A percentile compares a stretch with the other conserved stretches of the same genome.
Evolutionary conservation across 176 grass and related monocot genomes (phyloP).

Genomic region (Zoysia japonica): DNA sequence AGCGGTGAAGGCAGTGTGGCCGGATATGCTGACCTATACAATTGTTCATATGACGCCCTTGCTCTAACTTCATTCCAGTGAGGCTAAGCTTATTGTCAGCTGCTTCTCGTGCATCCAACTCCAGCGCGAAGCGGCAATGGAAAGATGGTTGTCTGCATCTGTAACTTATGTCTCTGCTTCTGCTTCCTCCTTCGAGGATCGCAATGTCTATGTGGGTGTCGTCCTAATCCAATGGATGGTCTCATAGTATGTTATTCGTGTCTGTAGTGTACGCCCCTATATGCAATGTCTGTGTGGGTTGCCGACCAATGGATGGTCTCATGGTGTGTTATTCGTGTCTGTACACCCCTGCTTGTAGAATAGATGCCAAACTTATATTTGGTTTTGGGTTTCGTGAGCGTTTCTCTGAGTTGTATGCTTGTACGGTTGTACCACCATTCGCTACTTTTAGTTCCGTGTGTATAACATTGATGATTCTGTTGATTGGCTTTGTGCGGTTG

Average conservation of each 20-base stretch:
- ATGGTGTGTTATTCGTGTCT: neutral
- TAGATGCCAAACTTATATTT: neutral
- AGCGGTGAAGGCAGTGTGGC: neutral
- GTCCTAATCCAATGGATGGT: too few relatives aligned
- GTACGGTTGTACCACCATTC: neutral
- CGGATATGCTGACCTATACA: constrained; percentile 16
- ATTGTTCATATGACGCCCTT: constrained; percentile 18
- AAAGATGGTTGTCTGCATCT: neutral
- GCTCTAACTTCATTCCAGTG: neutral
- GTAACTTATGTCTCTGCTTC: neutral
- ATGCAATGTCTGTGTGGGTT: too few relatives aligned
- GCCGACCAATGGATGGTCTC: neutral
- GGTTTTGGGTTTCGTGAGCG: neutral
- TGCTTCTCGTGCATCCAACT: neutral
- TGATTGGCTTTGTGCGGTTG: too few relatives aligned
- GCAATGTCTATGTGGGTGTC: neutral
- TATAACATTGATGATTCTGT: too few relatives aligned
- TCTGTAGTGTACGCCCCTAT: too few relatives aligned
- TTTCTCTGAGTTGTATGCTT: neutral
- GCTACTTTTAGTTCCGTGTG: neutral
- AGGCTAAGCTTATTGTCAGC: constrained; percentile 5
- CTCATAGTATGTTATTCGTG: neutral
- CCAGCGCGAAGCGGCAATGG: neutral
- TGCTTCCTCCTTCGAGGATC: neutral
- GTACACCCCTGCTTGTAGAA: neutral